Base-by-base conservation (phyloP, 495 filamentous ascomycete genomes). In the Elaphomyces granulatus region DNA sequence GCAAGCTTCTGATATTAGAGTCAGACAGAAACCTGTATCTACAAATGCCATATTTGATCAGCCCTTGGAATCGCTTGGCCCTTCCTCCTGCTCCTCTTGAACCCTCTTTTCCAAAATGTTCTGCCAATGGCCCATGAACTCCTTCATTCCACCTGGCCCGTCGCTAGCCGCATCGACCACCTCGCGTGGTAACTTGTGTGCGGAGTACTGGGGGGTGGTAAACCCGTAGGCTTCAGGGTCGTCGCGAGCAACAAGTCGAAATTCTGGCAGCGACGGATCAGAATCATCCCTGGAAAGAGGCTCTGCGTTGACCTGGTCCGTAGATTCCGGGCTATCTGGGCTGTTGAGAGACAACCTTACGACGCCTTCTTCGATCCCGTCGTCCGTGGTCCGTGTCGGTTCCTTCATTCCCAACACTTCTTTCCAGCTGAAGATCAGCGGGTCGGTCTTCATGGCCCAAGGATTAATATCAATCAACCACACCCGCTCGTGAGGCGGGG, bases 401-500 rank as follows among this genome's bases (percentile, higher is more conserved):
- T 82, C 75, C 17, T 72, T 63, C 64, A 84, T 70, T 0, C 63
- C 72, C 46, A 99, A 54, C 14, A 99, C 66, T 60, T 96, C 92
- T 41, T 80, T 43, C 90, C 90, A 99, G 37, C 76, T 79, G 53
- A 95, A 99, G 12, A 96, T 61, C 33, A 95, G 54, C 8, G 83
- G 75, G 55, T 99, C 90, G 0, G 90, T 99, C 40, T 85, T 59
- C 37, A 73, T 77, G 8, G 90, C 92, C 83, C 90, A 99, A 0
- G 90, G 85, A 46, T 99, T 96, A 38, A 99, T 77, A 54, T 99
- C 90, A 23, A 96, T 77, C 18, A 99, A 62, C 66, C 87, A 80
- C 0, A 92, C 84, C 15, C 77, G 64, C 46, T 79, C 70, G 41
- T 81, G 73, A 3, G 82, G 80, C 34, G 80, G 76, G 3, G 85